Conservation (phyloP, 441 rosid genomes). For the Populus hybrid region DNA sequence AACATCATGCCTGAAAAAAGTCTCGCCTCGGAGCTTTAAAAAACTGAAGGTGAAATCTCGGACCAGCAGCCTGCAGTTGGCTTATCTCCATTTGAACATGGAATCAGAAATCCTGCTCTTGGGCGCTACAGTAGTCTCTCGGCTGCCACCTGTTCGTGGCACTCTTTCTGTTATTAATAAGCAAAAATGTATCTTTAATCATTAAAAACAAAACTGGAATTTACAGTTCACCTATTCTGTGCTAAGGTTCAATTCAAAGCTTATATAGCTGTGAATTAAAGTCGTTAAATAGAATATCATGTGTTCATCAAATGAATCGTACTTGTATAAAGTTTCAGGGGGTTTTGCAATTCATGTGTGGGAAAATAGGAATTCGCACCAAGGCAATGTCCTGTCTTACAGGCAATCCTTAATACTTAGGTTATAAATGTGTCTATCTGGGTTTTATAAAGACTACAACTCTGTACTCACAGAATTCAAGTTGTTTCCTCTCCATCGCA, state of each 20-base stretch:
- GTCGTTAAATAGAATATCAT: neutral
- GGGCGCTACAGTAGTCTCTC: slow-evolving; percentile 57
- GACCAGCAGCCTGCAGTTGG: slow-evolving; percentile 65
- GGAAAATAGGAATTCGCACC: neutral
- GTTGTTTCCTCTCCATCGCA: slow-evolving; percentile 46
- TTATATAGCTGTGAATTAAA: neutral
- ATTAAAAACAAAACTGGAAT: neutral
- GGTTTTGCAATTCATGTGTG: neutral
- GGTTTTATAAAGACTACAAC: neutral
- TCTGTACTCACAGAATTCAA: slow-evolving; percentile 39
- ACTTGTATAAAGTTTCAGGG: neutral
- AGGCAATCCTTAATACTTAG: neutral
- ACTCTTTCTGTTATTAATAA: slow-evolving; percentile 8
- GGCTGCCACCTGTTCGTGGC: slow-evolving; percentile 33
- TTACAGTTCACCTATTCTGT: neutral
- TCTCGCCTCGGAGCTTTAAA: slow-evolving; percentile 75
- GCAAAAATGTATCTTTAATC: neutral
- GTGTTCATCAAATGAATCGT: neutral
- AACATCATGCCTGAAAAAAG: slow-evolving; percentile 52
- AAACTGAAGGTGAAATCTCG: slow-evolving; percentile 59
- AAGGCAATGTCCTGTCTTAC: neutral
- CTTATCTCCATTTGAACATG: slow-evolving; percentile 47
- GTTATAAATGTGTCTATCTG: neutral
- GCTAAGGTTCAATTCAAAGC: neutral
- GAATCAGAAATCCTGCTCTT: slow-evolving; percentile 56